Evolutionary conservation across 2,329 filamentous ascomycete species (phyloP).

Genomic region (Cladosporium sp.): DNA sequence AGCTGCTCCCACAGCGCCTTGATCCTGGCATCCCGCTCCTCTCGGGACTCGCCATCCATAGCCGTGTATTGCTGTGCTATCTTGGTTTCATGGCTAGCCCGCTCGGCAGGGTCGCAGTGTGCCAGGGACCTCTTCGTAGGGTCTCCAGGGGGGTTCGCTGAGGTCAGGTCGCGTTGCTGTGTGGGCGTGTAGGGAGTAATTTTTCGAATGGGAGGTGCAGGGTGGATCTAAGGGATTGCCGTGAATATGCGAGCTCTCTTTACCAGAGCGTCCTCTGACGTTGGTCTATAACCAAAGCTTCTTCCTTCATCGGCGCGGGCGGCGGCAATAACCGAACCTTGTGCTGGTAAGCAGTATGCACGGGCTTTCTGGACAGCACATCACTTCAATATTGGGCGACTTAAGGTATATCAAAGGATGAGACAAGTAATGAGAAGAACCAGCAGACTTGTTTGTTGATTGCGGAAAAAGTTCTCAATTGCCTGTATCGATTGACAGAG

Average conservation of each 20-base stretch:
- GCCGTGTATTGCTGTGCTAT: constrained; percentile 28
- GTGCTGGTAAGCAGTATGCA: constrained; percentile 10
- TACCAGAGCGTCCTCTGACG: constrained; percentile 15
- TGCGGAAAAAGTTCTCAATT: neutral
- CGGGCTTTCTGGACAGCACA: constrained; percentile 8
- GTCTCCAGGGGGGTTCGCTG: constrained; percentile 13
- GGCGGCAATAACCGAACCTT: constrained; percentile 15
- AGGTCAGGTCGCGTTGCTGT: constrained; percentile 1
- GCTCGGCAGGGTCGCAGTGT: constrained; percentile 1
- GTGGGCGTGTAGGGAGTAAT: neutral
- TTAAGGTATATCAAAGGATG: neutral
- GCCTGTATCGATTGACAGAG: neutral
- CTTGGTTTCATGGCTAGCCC: constrained; percentile 30
- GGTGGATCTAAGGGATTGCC: constrained; percentile 19
- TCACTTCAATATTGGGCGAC: neutral
- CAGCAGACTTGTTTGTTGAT: neutral
- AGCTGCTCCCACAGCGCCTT: constrained; percentile 82
- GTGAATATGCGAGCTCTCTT: constrained; percentile 20
- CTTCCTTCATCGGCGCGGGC: constrained; percentile 13
- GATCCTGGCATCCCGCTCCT: constrained; percentile 77
- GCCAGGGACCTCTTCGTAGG: constrained; percentile 14
- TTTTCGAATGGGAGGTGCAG: constrained; percentile 2
- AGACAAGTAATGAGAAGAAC: neutral
- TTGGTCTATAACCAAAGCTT: constrained; percentile 10
- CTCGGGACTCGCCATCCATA: constrained; percentile 75